Evolutionary conservation across 2,329 filamentous ascomycete genomes (phyloP).

Genomic region (Cladophialophora chaetospira): DNA sequence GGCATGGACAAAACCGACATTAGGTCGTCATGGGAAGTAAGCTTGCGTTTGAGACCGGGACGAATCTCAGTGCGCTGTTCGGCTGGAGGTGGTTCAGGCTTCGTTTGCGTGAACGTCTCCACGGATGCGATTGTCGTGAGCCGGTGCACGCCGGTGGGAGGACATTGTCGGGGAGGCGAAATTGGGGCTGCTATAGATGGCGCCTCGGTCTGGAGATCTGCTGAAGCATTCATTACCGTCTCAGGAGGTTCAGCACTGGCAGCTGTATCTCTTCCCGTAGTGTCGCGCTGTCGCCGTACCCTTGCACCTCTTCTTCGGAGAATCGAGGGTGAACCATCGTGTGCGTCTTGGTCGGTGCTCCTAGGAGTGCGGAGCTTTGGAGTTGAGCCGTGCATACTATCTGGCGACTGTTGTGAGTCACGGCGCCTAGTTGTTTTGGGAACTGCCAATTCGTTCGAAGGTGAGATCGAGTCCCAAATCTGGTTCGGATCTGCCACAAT

Average conservation of each 20-base stretch:
- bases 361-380: slow-evolving; percentile 6
- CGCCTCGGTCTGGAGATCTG: background rate
- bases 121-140: slow-evolving; percentile 62
- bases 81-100: slow-evolving; percentile 37
- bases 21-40: slow-evolving; percentile 90
- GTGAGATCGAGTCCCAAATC: slow-evolving; percentile 33
- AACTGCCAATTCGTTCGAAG: slow-evolving; percentile 16
- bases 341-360: slow-evolving; percentile 14
- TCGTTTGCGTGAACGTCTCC: slow-evolving; percentile 47
- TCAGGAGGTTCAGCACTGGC: background rate
- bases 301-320: slow-evolving; percentile 35
- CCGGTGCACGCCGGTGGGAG: slow-evolving; percentile 55
- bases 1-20: slow-evolving; percentile 83
- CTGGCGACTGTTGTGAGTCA: slow-evolving; percentile 5
- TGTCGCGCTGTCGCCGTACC: slow-evolving; percentile 16
- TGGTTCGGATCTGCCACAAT: slow-evolving; percentile 31
- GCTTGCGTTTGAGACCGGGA: slow-evolving; percentile 66
- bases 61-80: background rate
- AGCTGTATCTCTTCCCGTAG: slow-evolving; percentile 14
- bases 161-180: slow-evolving; percentile 46
- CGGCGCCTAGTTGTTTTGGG: slow-evolving; percentile 1
- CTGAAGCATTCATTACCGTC: background rate
- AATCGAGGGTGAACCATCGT: slow-evolving; percentile 31
- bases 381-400: slow-evolving; percentile 13
- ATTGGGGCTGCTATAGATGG: background rate